Conservation (phyloP, 73 alveolate species). For the Tetrahymena borealis region DNA sequence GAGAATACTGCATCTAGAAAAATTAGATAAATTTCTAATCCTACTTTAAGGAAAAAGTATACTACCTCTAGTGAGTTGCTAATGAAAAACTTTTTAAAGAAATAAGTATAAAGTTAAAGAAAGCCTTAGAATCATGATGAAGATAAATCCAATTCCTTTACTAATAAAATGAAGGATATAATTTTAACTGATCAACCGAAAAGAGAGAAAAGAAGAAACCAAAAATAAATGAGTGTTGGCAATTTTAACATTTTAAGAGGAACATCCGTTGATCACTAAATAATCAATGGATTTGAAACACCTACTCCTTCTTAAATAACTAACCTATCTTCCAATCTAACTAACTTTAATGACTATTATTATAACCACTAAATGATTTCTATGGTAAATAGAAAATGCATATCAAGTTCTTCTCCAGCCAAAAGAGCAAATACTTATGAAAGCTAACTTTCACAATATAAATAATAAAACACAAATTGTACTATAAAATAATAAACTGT, state of each 20-base stretch:
- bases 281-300: neutral
- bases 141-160: neutral
- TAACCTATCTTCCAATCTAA: too few species aligned
- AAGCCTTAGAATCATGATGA: neutral
- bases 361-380: too few species aligned
- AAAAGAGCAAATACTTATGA: too few species aligned
- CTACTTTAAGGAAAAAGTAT: neutral
- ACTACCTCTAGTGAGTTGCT: neutral
- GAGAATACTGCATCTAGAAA: neutral
- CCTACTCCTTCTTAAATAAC: neutral
- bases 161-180: neutral
- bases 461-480: too few species aligned
- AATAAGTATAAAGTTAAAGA: neutral
- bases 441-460: too few species aligned
- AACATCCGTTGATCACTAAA: neutral
- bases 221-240: neutral
- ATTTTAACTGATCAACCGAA: neutral
- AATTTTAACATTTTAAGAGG: neutral
- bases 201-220: neutral
- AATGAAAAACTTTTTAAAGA: neutral
- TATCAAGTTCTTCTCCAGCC: too few species aligned
- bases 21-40: neutral
- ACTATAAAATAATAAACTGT: too few species aligned
- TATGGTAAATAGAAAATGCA: too few species aligned
- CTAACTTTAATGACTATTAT: too few species aligned